These are phyloP conservation scores for Mycena sp. DNA, from an alignment of 1,284 basidiomycete species.

Conservation along the genomic window DNA sequence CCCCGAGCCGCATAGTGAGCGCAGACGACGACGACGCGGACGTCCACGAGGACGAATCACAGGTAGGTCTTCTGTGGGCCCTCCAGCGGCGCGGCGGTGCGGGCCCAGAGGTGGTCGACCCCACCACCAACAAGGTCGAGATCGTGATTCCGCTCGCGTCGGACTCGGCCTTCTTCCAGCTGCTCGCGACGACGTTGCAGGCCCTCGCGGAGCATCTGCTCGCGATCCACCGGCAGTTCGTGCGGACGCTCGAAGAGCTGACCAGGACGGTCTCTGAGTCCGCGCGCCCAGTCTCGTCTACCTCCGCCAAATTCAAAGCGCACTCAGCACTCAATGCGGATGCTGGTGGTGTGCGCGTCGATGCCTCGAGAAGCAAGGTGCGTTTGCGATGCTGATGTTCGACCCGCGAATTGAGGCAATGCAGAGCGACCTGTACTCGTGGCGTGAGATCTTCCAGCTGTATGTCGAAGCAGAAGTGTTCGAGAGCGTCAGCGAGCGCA, in stretches of 20 bases:
- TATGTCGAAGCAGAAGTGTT: conserved; percentile 93
- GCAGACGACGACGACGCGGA: conserved; percentile 22
- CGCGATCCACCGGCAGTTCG: conserved; percentile 72
- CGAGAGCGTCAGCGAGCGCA: conserved; percentile 79
- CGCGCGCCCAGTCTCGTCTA: conserved; percentile 66
- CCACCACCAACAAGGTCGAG: conserved; percentile 51
- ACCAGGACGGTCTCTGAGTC: conserved; percentile 67
- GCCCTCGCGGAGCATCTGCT: conserved; percentile 75
- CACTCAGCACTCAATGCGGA: conserved; percentile 55
- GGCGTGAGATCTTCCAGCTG: conserved; percentile 91
- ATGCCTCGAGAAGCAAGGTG: conserved; percentile 44
- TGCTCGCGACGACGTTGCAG: conserved; percentile 78
- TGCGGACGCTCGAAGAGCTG: conserved; percentile 66
- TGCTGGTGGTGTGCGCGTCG: conserved; percentile 48
- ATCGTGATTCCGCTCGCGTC: conserved; percentile 85
- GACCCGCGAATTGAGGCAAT: background rate
- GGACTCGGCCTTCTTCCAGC: conserved; percentile 85
- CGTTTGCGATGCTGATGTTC: conserved; percentile 31
- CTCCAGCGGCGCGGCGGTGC: conserved; percentile 37
- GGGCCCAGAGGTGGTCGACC: conserved; percentile 7
- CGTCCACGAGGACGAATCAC: background rate
- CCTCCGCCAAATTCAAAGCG: conserved; percentile 53
- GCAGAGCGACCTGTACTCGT: conserved; percentile 84
- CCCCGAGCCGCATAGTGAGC: conserved; percentile 8
- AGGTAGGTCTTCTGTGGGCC: conserved; percentile 39